Base-by-base conservation (phyloP, 495 filamentous ascomycete species). In the Neurospora cerealis region DNA sequence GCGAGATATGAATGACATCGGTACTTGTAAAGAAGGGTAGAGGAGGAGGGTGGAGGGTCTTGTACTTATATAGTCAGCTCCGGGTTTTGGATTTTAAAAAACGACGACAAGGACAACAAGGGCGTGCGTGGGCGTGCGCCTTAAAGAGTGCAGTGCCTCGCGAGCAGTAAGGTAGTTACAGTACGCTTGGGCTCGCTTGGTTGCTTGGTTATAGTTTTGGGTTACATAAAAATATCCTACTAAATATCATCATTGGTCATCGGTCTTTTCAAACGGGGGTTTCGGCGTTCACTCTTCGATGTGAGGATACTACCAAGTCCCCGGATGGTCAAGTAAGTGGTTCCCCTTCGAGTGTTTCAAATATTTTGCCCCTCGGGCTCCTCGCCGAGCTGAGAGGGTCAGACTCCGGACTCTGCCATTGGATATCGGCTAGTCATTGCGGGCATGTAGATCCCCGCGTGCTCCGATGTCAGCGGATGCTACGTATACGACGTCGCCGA, bases 101-200 rank as follows among this genome's bases (percentile, higher is more conserved):
- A 66, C 54, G 7, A 19, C 28, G 28, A 19, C 54, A 66, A 66
- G 54, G 54, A 34, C 28, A 36, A 34, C 54, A 66, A 6, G 54
- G 54, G 28, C 54, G 54, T 66, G 54, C 28, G 28, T 34, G 54
- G 54, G 28, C 54, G 28, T 28, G 17, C 15, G 54, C 28, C 54
- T 66, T 34, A 19, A 32, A 66, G 15, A 66, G 54, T 66, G 54
- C 28, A 34, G 54, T 66, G 28, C 32, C 54, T 66, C 6, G 54
- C 28, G 54, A 62, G 54, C 54, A 62, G 54, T 34, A 37, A 70
- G 69, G 69, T 70, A 70, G 69, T 70, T 70, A 62, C 54, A 62
- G 54, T 62, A 62, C 54, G 54, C 54, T 62, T 62, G 54, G 54
- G 54, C 54, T 62, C 54, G 54, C 54, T 66, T 66, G 54, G 54